Evolutionary conservation across 805 yeast genomes (phyloP), one percentile per base, ranked within the genome.

Genomic region (Limtongozyma cylindracea): DNA sequence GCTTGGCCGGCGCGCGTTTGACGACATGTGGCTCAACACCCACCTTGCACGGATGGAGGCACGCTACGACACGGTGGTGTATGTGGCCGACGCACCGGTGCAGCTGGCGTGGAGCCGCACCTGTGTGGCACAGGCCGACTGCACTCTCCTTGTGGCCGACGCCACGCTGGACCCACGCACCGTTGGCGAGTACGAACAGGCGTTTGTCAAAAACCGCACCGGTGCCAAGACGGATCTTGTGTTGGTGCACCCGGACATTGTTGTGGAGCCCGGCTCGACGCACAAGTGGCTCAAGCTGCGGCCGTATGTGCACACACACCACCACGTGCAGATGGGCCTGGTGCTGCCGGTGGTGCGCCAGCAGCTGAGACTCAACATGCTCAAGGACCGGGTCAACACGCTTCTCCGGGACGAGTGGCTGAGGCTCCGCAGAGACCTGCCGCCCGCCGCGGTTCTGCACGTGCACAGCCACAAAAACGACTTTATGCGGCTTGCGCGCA

Each of bases 91-190:
- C 34, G 67, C 94, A 1, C 56, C 73, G 1, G 64, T 72, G 2
- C 66, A 65, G 31, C 73, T 94, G 0, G 57, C 67, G 11, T 84
- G 98, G 98, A 77, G 94, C 0, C 57, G 64, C 6, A 77, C 94
- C 0, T 88, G 96, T 41, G 72, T 84, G 19, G 66, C 82, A 6
- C 95, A 84, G 41, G 96, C 93, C 10, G 96, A 84, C 42, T 82
- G 95, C 47, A 65, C 84, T n/a, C 48, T 88, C 16, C 47, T 88
- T 10, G 43, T 88, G 10, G 95, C 95, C 0, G 82, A 84, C 46
- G 91, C 94, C 0, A 69, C 88, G 0, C 61, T 60, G 15, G 15
- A 5, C 6, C n/a, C n/a, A n/a, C n/a, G n/a, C n/a, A n/a, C n/a
- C n/a, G 53, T 77, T 19, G 93, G 96, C 4, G 95, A 80, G 23